Percentiles rank a stretch among this genome's conserved stretches.
Evolutionary conservation across 768 basidiomycete species (phyloP).

Genomic region (Termitomyces sp.): DNA sequence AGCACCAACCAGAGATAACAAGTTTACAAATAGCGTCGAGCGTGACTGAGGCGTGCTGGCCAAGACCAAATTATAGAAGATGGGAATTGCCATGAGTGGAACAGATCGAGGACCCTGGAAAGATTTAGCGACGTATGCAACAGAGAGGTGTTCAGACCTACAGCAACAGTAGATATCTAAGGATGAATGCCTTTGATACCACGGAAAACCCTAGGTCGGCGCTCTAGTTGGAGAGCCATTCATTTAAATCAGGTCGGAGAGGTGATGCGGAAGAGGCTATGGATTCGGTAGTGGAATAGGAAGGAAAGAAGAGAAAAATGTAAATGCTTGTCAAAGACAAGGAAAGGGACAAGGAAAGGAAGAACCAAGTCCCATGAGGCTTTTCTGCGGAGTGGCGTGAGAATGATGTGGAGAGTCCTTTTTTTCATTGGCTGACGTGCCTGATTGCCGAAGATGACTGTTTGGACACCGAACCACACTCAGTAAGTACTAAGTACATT

Average conservation of each 20-base stretch:
- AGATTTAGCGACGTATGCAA: not conserved
- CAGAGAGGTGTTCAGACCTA: not conserved
- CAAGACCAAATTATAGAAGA: not conserved
- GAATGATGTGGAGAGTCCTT: constrained; percentile 10
- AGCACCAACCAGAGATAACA: not conserved
- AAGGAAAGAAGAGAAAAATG: not conserved
- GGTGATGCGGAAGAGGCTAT: not conserved
- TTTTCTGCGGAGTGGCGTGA: constrained; percentile 17
- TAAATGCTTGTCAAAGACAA: constrained; percentile 1
- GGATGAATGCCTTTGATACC: not conserved
- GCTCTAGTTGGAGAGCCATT: not conserved
- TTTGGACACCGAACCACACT: not conserved
- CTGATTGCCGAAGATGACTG: not conserved
- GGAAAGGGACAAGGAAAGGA: constrained; percentile 4
- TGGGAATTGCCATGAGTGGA: not conserved
- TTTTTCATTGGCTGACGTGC: constrained; percentile 16
- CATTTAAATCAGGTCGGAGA: not conserved
- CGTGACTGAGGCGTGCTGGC: not conserved
- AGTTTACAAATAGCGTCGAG: not conserved
- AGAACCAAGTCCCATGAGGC: constrained; percentile 10
- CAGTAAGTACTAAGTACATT: no score
- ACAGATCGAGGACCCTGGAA: not conserved
- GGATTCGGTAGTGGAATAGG: not conserved
- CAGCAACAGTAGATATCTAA: not conserved
- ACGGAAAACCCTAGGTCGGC: not conserved